These are phyloP conservation scores for Dipodascopsis tothii DNA, from an alignment of 805 yeast species.

Conservation along the genomic window DNA sequence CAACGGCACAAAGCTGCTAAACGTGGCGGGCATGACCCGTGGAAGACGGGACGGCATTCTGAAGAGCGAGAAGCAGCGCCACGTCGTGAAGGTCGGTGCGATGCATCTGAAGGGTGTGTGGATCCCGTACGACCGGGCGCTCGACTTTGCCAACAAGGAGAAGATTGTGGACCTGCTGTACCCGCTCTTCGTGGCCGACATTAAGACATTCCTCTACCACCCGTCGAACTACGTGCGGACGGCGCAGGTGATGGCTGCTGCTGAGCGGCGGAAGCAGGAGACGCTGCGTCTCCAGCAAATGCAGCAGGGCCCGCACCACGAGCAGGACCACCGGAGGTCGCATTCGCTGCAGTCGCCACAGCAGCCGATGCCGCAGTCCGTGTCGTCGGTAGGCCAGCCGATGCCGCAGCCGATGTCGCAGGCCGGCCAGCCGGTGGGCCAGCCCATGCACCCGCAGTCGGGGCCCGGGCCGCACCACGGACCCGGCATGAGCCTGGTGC, in stretches of 20 bases:
- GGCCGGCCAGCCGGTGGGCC: background rate
- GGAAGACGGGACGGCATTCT: constrained; percentile 85
- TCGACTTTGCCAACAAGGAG: constrained; percentile 72
- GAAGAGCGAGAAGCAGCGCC: constrained; percentile 67
- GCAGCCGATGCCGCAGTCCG: constrained; percentile 1
- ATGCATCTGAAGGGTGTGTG: constrained; percentile 88
- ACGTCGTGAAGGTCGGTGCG: constrained; percentile 77
- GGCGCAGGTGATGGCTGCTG: constrained; percentile 31
- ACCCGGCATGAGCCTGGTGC: background rate
- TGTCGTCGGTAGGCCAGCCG: background rate
- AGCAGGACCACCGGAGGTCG: constrained; percentile 5
- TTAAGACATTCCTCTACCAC: constrained; percentile 38
- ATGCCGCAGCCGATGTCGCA: background rate
- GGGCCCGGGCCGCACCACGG: background rate
- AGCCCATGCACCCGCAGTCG: background rate
- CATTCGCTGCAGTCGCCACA: constrained; percentile 4
- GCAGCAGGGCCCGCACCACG: constrained; percentile 12
- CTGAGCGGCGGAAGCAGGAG: constrained; percentile 27
- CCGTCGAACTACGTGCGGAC: constrained; percentile 32
- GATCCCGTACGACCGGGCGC: constrained; percentile 81
- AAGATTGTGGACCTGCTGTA: constrained; percentile 62
- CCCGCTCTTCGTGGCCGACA: constrained; percentile 69
- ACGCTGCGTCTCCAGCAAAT: constrained; percentile 4
- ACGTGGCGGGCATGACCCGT: constrained; percentile 80
- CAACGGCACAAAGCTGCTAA: constrained; percentile 75